These are phyloP conservation scores for Zizania latifolia DNA, from an alignment of 176 grass and related monocot species.

Conservation along the genomic window DNA sequence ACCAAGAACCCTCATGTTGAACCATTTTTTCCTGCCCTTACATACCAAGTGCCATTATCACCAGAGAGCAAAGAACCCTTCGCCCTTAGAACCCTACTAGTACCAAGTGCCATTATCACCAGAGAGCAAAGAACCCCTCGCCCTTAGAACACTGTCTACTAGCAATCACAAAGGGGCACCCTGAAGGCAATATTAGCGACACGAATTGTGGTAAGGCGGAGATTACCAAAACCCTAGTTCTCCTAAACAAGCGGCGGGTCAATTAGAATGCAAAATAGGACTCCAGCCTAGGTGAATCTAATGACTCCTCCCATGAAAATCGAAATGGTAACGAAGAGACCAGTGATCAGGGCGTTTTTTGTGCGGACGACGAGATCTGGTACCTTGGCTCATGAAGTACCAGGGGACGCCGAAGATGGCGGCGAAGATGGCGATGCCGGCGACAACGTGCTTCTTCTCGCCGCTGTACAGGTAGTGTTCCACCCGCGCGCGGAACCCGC, in stretches of 20 bases:
- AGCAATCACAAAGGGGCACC: background rate
- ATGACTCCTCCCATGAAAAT: background rate
- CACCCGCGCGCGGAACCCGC: slow-evolving; percentile 47
- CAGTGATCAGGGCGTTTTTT: background rate
- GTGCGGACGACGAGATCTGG: background rate
- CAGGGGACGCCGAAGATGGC: slow-evolving; percentile 71
- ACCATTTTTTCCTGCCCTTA: background rate
- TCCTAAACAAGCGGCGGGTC: background rate
- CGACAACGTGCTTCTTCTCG: slow-evolving; percentile 88
- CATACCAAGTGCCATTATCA: background rate
- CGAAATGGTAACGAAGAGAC: background rate
- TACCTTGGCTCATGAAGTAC: slow-evolving; percentile 81
- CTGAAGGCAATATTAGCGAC: too few relatives aligned
- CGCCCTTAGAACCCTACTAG: background rate
- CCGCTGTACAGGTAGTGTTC: slow-evolving; percentile 87
- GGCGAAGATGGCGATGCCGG: slow-evolving; percentile 66
- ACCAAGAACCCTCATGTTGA: background rate
- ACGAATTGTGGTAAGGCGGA: background rate
- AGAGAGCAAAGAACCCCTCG: background rate
- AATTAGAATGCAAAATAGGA: background rate
- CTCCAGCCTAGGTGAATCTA: background rate
- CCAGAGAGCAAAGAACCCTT: background rate
- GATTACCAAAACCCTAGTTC: slow-evolving; percentile 26
- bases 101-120: background rate
- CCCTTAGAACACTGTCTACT: background rate